phyloP scores from a whole-genome alignment of 352 stramenopile species.

The Phytophthora brassicae region DNA sequence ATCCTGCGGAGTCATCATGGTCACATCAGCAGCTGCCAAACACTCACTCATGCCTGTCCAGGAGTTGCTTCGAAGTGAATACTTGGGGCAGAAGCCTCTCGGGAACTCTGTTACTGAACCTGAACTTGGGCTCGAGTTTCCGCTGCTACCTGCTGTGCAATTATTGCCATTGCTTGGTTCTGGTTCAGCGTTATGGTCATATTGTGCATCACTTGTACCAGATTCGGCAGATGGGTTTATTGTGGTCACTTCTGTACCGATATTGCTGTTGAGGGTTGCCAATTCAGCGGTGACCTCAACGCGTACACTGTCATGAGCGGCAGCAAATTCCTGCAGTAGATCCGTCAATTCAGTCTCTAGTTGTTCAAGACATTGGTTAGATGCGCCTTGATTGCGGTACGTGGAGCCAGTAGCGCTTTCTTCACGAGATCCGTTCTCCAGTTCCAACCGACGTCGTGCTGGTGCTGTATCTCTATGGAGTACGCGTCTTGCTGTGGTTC shows the following conservation, averaged over 20 bases:
- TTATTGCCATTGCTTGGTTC: background rate
- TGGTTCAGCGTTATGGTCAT: background rate
- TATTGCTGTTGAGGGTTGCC: background rate
- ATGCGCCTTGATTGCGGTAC: background rate
- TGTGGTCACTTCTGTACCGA: background rate
- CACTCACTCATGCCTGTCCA: too few relatives aligned
- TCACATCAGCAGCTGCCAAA: background rate
- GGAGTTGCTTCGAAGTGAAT: too few relatives aligned
- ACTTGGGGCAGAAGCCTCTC: background rate
- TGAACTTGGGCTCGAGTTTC: background rate
- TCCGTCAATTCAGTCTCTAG: background rate
- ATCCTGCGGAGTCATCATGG: background rate
- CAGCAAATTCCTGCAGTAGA: background rate
- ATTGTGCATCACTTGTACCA: background rate
- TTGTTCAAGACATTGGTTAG: background rate
- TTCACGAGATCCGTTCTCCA: background rate
- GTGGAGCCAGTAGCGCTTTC: background rate
- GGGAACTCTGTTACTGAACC: background rate
- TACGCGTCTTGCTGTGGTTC: background rate
- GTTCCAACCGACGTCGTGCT: background rate
- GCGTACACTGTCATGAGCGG: background rate
- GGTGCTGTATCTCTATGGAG: background rate
- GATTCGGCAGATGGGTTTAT: slow-evolving; percentile 4
- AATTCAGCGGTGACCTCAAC: slow-evolving; percentile 1
- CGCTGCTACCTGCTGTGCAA: background rate